These are phyloP conservation scores for Dioszegia hungarica DNA, from an alignment of 768 basidiomycete genomes.

Conservation along the genomic window DNA sequence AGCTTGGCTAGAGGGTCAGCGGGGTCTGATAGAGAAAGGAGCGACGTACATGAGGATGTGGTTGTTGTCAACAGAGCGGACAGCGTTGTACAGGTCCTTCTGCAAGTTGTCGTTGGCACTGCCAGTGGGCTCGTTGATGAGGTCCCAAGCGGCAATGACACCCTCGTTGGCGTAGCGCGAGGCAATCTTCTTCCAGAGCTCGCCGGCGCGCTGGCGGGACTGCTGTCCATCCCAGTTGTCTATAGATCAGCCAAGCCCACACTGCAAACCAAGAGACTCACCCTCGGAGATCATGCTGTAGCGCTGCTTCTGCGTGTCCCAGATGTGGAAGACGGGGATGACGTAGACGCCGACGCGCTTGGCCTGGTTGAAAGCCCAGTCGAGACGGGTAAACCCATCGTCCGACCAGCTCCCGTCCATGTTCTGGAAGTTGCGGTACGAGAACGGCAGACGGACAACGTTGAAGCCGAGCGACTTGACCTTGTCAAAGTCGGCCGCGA, in stretches of 20 bases:
- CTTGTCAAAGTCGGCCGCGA: conserved; percentile 31
- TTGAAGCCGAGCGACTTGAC: conserved; percentile 33
- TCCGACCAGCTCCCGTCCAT: conserved; percentile 30
- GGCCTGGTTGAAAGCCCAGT: conserved; percentile 40
- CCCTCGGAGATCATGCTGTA: conserved; percentile 40
- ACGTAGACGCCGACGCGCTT: conserved; percentile 34
- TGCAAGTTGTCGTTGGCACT: conserved; percentile 31
- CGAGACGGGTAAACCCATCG: conserved; percentile 28
- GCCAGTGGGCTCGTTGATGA: conserved; percentile 45
- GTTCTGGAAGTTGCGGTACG: conserved; percentile 28
- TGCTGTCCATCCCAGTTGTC: conserved; percentile 19
- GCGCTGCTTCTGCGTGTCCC: conserved; percentile 30
- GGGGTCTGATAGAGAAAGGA: not conserved
- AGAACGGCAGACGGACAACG: conserved; percentile 35
- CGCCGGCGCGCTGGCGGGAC: conserved; percentile 22
- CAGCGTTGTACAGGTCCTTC: conserved; percentile 39
- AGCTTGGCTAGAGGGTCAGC: conserved; percentile 17
- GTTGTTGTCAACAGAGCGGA: conserved; percentile 34
- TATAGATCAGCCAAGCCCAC: not conserved
- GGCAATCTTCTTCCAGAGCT: conserved; percentile 39
- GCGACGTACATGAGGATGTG: conserved; percentile 31
- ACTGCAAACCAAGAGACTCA: not conserved
- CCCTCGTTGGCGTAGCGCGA: conserved; percentile 31
- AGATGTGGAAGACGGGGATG: conserved; percentile 42
- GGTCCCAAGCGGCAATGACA: conserved; percentile 36